Base-by-base conservation (phyloP, 1,139 yeast genomes). In the Arxiozyma slooffiae region DNA sequence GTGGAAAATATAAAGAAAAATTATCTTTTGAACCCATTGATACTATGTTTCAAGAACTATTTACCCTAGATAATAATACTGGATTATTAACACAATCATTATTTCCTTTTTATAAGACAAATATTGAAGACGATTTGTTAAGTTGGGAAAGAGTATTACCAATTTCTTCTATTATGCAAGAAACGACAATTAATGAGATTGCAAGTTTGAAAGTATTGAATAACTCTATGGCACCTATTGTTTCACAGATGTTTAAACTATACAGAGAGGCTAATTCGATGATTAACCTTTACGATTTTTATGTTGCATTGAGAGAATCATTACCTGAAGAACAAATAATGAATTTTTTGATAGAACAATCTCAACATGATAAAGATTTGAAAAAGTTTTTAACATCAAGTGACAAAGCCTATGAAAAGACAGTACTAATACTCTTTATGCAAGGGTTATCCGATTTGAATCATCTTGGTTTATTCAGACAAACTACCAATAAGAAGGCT, bases 241-340 rank as follows among this genome's bases (percentile, higher is more conserved):
- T 83, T 14, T 72, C 80, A 38, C 78, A 77, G 44, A 65, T 88
- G 50, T 89, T 80, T 67, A 76, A 79, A 46, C 73, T 88, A 21
- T 84, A 84, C 64, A 78, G 92, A 54, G 97, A 89, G 61, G 92
- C 96, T 0, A 86, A 88, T 26, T 74, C 82, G 2, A 71, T 75
- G 24, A 76, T 88, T 55, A 89, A 88, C 62, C 77, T 87, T 48
- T 85, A 76, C 66, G 97, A 89, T 60, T 85, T 85, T 60, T 89
- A 77, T 62, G 69, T 73, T 46, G 89, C 90, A 1, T 89, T 87
- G 69, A 79, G 76, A 60, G 79, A 75, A 52, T 70, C 81, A 0
- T 60, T 86, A 24, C 73, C 75, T 21, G 71, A 71, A 49, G 60
- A 63, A 0, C 65, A 68, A 18, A 62, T 81, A 1, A 53, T 74